Evolutionary conservation across 2,329 filamentous ascomycete genomes (phyloP).

Genomic region (Cladosporium sp.): DNA sequence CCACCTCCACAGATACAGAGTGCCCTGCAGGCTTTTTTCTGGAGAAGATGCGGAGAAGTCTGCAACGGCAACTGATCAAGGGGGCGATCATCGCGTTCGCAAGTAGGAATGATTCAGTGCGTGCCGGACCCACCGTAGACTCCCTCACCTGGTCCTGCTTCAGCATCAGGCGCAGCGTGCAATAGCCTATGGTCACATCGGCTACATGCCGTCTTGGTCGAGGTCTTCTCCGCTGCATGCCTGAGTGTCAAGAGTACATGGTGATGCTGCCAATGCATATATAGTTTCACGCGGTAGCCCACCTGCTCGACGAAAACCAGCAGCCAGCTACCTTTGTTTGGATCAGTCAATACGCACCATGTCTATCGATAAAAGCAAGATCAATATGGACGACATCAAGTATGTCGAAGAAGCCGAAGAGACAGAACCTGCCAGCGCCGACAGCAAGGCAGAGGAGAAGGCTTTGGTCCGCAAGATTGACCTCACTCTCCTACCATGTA

Average conservation of each 20-base stretch:
- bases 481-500: slow-evolving; percentile 48
- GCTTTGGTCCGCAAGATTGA: slow-evolving; percentile 51
- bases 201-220: neutral
- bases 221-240: neutral
- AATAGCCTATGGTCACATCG: slow-evolving; percentile 7
- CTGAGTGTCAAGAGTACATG: neutral
- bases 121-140: neutral
- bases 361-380: slow-evolving; percentile 9
- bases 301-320: neutral
- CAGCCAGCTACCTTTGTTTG: neutral
- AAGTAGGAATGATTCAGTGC: neutral
- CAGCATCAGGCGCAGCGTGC: neutral
- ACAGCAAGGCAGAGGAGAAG: slow-evolving; percentile 42
- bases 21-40: neutral
- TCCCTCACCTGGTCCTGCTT: neutral
- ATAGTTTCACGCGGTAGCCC: neutral
- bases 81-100: neutral
- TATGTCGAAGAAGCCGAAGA: slow-evolving; percentile 27
- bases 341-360: neutral
- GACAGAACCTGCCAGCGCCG: slow-evolving; percentile 14
- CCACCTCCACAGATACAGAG: slow-evolving; percentile 10
- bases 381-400: slow-evolving; percentile 26
- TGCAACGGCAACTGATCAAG: neutral
- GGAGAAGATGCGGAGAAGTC: slow-evolving; percentile 18
- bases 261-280: slow-evolving; percentile 2